Conservation (phyloP, 345 rosid genomes). For the Raphanus sativus region DNA sequence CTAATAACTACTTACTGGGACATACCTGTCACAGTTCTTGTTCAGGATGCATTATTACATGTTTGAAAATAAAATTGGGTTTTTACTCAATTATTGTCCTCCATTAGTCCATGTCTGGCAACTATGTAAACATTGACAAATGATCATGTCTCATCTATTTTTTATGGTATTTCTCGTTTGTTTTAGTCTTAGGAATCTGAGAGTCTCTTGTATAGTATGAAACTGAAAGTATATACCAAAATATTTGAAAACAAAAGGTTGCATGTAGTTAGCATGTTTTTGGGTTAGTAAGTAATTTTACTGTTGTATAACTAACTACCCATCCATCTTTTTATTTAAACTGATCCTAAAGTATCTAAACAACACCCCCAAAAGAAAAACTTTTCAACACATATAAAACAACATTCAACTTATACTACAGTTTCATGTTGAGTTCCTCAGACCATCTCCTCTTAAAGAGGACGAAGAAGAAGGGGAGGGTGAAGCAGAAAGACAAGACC, state of each 20-base stretch:
- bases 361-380: not conserved
- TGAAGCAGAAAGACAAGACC: conserved; percentile 60
- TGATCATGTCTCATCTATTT: not conserved
- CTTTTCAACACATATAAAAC: conserved; percentile 19
- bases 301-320: conserved; percentile 18
- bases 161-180: not conserved
- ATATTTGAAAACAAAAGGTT: not conserved
- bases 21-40: conserved; percentile 18
- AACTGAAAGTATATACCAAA: not conserved
- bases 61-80: not conserved
- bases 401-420: not conserved
- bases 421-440: conserved; percentile 26
- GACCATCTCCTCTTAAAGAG: conserved; percentile 27
- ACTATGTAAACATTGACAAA: conserved; percentile 2
- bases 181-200: not conserved
- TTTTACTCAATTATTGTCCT: conserved; percentile 12
- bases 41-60: conserved; percentile 11
- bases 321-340: conserved; percentile 25
- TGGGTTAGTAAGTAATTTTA: conserved; percentile 12
- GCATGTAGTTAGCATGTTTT: conserved; percentile 24
- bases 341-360: conserved; percentile 17
- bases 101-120: conserved; percentile 2
- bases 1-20: conserved; percentile 20
- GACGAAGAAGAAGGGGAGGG: conserved; percentile 68
- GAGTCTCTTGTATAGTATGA: not conserved